Evolutionary conservation across 768 basidiomycete genomes (phyloP).

Genomic region (Calvatia gigantea): DNA sequence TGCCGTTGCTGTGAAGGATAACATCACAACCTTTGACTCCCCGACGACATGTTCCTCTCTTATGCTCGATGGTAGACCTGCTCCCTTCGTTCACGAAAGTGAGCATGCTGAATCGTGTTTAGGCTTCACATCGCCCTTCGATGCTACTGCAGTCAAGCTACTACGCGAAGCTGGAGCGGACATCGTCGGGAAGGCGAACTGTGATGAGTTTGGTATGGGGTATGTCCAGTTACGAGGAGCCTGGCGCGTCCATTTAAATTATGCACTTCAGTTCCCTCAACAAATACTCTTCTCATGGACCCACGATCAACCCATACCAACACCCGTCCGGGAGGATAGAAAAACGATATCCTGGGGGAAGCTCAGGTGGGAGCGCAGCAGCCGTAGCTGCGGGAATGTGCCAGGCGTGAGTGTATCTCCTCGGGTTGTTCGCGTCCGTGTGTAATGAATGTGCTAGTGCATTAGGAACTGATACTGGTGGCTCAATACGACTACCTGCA

Average conservation of each 20-base stretch:
- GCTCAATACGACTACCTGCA: slow-evolving; percentile 89
- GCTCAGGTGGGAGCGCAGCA: slow-evolving; percentile 93
- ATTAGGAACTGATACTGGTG: slow-evolving; percentile 92
- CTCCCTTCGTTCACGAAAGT: not conserved
- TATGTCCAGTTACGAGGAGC: slow-evolving; percentile 28
- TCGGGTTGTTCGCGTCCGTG: not conserved
- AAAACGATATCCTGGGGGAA: slow-evolving; percentile 78
- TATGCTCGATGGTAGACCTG: slow-evolving; percentile 57
- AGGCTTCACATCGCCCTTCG: slow-evolving; percentile 80
- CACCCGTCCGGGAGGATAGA: slow-evolving; percentile 13
- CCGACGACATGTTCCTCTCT: slow-evolving; percentile 75
- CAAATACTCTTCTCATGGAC: slow-evolving; percentile 66
- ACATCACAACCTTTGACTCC: slow-evolving; percentile 67
- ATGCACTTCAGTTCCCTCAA: slow-evolving; percentile 63
- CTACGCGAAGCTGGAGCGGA: slow-evolving; percentile 62
- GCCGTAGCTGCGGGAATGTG: slow-evolving; percentile 86
- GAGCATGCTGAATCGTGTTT: not conserved
- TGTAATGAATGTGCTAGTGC: slow-evolving; percentile 47
- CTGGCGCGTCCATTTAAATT: not conserved
- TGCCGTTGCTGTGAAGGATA: slow-evolving; percentile 79
- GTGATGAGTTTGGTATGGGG: slow-evolving; percentile 99
- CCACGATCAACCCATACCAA: slow-evolving; percentile 74
- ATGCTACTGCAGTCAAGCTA: slow-evolving; percentile 77
- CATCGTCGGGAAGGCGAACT: slow-evolving; percentile 87
- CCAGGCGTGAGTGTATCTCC: slow-evolving; percentile 59